Evolutionary conservation across 345 rosid genomes (phyloP).

Genomic region (Hirschfeldia incana): DNA sequence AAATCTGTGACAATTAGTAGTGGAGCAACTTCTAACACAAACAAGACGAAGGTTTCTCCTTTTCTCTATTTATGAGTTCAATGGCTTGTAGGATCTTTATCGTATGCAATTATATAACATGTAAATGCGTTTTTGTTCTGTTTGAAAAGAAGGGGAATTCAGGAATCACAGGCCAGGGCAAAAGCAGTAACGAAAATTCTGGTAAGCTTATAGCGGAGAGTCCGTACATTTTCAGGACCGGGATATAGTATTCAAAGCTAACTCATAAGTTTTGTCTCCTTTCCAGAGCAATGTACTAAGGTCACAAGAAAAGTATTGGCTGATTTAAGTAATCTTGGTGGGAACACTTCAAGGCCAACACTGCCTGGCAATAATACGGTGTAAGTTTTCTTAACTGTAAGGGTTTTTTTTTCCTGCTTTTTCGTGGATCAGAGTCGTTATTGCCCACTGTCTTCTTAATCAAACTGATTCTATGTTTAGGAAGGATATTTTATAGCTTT

Average conservation of each 20-base stretch:
- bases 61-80: slow-evolving; percentile 9
- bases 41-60: slow-evolving; percentile 49
- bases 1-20: slow-evolving; percentile 36
- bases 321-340: slow-evolving; percentile 67
- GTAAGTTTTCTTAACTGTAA: slow-evolving; percentile 48
- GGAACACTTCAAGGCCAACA: slow-evolving; percentile 32
- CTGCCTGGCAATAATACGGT: slow-evolving; percentile 52
- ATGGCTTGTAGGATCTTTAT: neutral
- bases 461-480: neutral
- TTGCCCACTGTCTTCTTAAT: neutral
- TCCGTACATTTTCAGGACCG: neutral
- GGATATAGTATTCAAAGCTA: neutral
- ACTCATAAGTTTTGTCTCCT: slow-evolving; percentile 15
- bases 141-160: slow-evolving; percentile 43
- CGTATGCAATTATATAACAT: slow-evolving; percentile 2
- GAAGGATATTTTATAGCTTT: neutral
- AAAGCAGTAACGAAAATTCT: slow-evolving; percentile 41
- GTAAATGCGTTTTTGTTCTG: neutral
- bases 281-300: slow-evolving; percentile 43
- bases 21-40: slow-evolving; percentile 35
- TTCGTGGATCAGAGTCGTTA: neutral
- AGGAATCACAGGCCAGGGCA: slow-evolving; percentile 42
- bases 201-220: slow-evolving; percentile 40
- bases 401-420: slow-evolving; percentile 7
- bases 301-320: slow-evolving; percentile 68